These are phyloP conservation scores for Alliaria petiolata DNA, from an alignment of 345 rosid genomes.

Conservation along the genomic window DNA sequence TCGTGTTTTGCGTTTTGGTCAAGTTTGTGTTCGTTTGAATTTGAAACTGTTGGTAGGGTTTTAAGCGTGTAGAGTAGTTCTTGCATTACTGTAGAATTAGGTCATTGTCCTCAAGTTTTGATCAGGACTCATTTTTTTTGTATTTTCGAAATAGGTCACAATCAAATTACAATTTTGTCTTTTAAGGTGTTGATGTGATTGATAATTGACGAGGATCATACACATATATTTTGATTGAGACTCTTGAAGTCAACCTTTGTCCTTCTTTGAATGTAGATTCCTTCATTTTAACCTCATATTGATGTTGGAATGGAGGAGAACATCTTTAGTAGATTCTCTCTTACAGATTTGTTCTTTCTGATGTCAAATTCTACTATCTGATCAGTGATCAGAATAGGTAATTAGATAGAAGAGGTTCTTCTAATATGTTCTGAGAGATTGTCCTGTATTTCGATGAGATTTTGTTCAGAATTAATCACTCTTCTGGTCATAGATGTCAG, in stretches of 20 bases:
- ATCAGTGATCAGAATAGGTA: constrained; percentile 11
- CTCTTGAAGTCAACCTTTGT: constrained; percentile 10
- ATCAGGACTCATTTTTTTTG: not conserved
- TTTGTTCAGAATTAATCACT: not conserved
- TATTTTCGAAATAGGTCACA: not conserved
- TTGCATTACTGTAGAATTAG: constrained; percentile 5
- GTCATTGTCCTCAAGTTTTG: constrained; percentile 1
- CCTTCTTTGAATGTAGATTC: not conserved
- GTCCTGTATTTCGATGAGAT: not conserved
- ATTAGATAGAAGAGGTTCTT: not conserved
- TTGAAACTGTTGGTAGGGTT: constrained; percentile 2
- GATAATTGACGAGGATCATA: constrained; percentile 7
- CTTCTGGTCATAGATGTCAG: no score
- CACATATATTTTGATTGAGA: constrained; percentile 7
- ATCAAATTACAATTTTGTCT: constrained; percentile 10
- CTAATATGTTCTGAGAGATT: not conserved
- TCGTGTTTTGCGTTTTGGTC: constrained; percentile 1
- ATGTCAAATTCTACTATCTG: constrained; percentile 14
- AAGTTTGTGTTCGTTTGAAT: not conserved
- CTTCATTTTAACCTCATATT: not conserved
- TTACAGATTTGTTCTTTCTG: not conserved
- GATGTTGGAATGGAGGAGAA: not conserved
- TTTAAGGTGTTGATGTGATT: constrained; percentile 6
- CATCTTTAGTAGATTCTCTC: not conserved
- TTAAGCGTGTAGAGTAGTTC: constrained; percentile 3